Base-by-base conservation (phyloP, 1,139 yeast genomes). In the Sugiyamaella xylanicola region DNA sequence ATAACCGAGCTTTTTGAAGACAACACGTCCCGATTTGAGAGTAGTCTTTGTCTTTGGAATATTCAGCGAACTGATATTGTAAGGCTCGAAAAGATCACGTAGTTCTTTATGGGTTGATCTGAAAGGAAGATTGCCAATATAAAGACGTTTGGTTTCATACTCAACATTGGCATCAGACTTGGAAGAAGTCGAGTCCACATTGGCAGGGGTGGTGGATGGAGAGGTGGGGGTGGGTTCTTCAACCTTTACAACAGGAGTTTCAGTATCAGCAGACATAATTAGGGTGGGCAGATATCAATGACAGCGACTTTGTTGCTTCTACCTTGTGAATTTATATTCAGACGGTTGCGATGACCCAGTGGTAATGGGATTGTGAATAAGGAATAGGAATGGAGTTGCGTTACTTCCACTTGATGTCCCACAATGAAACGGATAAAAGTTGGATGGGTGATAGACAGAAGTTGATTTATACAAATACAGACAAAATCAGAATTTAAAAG, bases 1-100 rank as follows among this genome's bases (percentile, higher is more conserved):
- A 59, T 81, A 77, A 1, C 91, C 90, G 56, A 83, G 72, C 2
- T 86, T 80, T 60, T 59, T 48, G 51, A 50, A 56, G 51, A 56
- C 55, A 19, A 51, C 32, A 2, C 51, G 36, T 15, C 67, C 68
- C 20, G 53, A 53, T 27, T 46, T 51, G 29, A 55, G 42, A n/a
- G 59, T 36, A 3, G 58, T 42, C 32, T 51, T 53, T 36, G 51
- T 22, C 46, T 55, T 57, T 20, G 66, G 66, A 22, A 63, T 44
- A 16, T 35, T 52, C 17, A 59, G 41, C n/a, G 61, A 48, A n/a
- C 44, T 71, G 75, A 73, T 74, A 4, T 60, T 61, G 58, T 60
- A 67, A 17, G 56, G 68, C 39, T 56, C 59, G 53, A 69, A 61
- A 27, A 72, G 57, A 56, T 59, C 64, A 52, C 58, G 55, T 50